Percentiles rank a stretch among this genome's conserved stretches.
Evolutionary conservation across 2,329 filamentous ascomycete species (phyloP).

Genomic region (Paraphoma sp.): DNA sequence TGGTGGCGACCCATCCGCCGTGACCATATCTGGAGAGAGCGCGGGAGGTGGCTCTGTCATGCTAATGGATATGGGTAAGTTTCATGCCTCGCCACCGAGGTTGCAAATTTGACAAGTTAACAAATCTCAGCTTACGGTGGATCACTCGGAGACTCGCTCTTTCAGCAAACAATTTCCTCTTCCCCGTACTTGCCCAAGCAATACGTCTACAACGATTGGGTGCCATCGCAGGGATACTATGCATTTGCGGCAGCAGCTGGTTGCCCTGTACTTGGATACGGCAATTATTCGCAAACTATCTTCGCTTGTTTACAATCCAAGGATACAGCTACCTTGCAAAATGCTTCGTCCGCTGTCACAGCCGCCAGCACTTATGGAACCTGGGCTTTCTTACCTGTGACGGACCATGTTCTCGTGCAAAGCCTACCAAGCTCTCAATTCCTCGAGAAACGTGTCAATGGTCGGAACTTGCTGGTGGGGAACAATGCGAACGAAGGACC

Average conservation of each 20-base stretch:
- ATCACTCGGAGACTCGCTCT: conserved; percentile 39
- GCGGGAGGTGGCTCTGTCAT: conserved; percentile 35
- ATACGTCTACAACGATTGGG: conserved; percentile 57
- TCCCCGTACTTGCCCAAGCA: conserved; percentile 64
- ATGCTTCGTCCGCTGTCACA: conserved; percentile 42
- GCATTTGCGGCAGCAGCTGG: conserved; percentile 48
- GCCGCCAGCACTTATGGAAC: conserved; percentile 48
- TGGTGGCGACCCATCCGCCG: conserved; percentile 23
- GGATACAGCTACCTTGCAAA: conserved; percentile 45
- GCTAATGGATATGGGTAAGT: conserved; percentile 7
- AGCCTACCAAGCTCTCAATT: conserved; percentile 49
- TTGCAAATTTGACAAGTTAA: conserved; percentile 28
- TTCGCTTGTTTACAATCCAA: conserved; percentile 53
- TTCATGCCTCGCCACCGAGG: neutral
- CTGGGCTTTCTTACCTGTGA: conserved; percentile 54
- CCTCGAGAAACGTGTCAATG: conserved; percentile 45
- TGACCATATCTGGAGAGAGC: conserved; percentile 46
- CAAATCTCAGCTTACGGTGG: conserved; percentile 43
- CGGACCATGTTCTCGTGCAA: conserved; percentile 50
- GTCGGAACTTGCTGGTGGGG: conserved; percentile 40
- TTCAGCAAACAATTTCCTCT: conserved; percentile 45
- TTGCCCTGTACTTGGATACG: conserved; percentile 26
- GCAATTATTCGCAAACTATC: conserved; percentile 34
- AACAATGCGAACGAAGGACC: conserved; percentile 61
- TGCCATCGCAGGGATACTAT: conserved; percentile 56